A percentile compares a stretch with the other conserved stretches of the same genome.
Conservation (phyloP, 2,329 filamentous ascomycete genomes). For the Pyrenochaeta sp. region DNA sequence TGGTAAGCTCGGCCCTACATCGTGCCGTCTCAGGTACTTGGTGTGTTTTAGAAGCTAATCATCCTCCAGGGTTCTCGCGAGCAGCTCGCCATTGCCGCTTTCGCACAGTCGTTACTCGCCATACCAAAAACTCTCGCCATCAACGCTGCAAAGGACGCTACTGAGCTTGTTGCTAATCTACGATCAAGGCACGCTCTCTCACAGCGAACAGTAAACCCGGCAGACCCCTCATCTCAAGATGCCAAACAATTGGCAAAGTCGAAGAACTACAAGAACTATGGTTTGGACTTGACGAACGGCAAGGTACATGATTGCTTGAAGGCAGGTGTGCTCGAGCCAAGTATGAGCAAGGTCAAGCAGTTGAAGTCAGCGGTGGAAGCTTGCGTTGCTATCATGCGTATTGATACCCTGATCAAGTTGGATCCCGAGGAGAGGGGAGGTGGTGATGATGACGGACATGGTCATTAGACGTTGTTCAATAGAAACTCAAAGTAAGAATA, state of each 20-base stretch:
- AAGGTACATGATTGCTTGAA: constrained; percentile 94
- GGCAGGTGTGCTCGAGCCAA: constrained; percentile 93
- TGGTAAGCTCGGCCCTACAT: constrained; percentile 61
- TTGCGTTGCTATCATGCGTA: constrained; percentile 98
- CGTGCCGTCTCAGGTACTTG: background rate
- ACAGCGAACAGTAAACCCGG: constrained; percentile 78
- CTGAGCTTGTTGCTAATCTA: constrained; percentile 93
- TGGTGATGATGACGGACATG: constrained; percentile 81
- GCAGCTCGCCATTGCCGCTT: constrained; percentile 97
- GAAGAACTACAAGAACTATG: constrained; percentile 99
- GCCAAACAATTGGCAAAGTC: constrained; percentile 90
- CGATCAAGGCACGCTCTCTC: constrained; percentile 93
- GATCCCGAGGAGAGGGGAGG: constrained; percentile 83
- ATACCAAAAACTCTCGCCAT: constrained; percentile 97
- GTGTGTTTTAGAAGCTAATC: constrained; percentile 8
- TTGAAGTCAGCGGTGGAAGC: constrained; percentile 98
- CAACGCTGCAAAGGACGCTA: constrained; percentile 95
- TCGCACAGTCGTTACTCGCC: constrained; percentile 90
- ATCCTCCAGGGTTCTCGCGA: constrained; percentile 77
- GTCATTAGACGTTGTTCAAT: constrained; percentile 64
- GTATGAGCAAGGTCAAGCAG: constrained; percentile 97
- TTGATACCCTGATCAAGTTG: constrained; percentile 97
- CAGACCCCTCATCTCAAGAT: constrained; percentile 70
- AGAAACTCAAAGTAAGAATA: constrained; percentile 5
- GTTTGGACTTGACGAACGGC: constrained; percentile 86